Conservation (phyloP, 208 protist genomes). For the Leishmania lainsoni region DNA sequence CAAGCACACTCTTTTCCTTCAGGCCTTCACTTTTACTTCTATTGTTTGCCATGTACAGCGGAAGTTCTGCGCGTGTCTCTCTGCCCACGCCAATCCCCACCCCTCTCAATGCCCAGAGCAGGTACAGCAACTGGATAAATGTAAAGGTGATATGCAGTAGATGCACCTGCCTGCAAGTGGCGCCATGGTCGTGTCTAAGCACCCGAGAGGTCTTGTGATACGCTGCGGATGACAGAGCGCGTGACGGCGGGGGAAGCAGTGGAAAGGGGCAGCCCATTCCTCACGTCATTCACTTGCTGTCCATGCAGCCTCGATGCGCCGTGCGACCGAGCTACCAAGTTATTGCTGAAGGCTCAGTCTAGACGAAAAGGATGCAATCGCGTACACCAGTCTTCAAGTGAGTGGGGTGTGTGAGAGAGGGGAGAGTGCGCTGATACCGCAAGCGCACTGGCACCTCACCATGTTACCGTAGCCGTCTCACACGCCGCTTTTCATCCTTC, state of each 20-base stretch:
- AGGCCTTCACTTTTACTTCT: not conserved
- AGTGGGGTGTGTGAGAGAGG: not conserved
- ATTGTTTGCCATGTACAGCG: conserved; percentile 5
- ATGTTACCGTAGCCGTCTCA: not conserved
- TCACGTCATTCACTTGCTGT: not conserved
- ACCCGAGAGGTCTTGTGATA: not conserved
- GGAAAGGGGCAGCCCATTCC: not conserved
- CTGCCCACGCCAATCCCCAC: not conserved
- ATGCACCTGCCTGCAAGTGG: not conserved
- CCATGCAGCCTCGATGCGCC: not conserved
- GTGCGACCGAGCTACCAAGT: not conserved
- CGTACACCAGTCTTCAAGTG: not conserved
- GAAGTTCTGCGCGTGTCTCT: not conserved
- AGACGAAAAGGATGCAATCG: no score
- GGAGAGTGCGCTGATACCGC: not conserved
- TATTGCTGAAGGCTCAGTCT: not conserved
- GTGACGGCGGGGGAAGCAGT: not conserved
- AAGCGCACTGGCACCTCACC: not conserved
- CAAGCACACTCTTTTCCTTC: not conserved
- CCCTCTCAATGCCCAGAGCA: no score
- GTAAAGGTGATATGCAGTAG: not conserved
- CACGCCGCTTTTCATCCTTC: not conserved
- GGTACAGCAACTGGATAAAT: not conserved
- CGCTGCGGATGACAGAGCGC: not conserved
- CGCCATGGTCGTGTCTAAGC: not conserved